Base-by-base conservation (phyloP, 2,329 filamentous ascomycete genomes). In the Fusarium sp. region DNA sequence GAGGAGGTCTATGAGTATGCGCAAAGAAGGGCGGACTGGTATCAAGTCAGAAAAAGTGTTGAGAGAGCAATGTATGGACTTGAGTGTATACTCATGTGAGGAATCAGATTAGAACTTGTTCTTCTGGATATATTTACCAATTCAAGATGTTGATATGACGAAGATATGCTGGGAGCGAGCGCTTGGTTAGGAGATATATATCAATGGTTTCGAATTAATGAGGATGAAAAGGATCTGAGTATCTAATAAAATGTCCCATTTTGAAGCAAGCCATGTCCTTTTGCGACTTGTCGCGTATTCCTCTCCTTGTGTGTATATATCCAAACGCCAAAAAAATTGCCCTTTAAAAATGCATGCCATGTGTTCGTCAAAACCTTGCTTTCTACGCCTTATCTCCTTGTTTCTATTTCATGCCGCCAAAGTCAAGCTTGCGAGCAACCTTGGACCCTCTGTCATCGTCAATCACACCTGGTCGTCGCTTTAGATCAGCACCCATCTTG, bases 1-100 rank as follows among this genome's bases (percentile, higher is more conserved):
- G 96, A 99, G 80, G 96, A 99, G 84, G 96, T 98, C 6, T 97
- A 97, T 77, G 95, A 98, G 84, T 99, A 97, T 83, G 96, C 95
- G 3, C 94, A 98, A 82, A 86, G 96, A 73, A 86, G 96, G 74
- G 95, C 95, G 53, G 96, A 99, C 83, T 99, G 96, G 96, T 97
- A 96, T 79, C 88, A 92, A 75, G 93, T 99, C 14, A 92, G 92
- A 83, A 90, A 89, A 71, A 90, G 94, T 70, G 96, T 99, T 9
- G 96, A 99, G 85, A 92, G 93, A 82, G 94, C 94, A 68, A 98
- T 99, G 94, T 98, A 98, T 82, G 96, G 96, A 7, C 89, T 97
- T 80, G 95, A 96, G 66, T 99, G 96, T 81, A 80, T 79, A 48
- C 78, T 97, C 45, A 98, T 98, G 94, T 98, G 81, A 86, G 26